A percentile compares a stretch with the other conserved stretches of the same genome.
Conservation (phyloP, 345 rosid genomes). For the Salix viminalis region DNA sequence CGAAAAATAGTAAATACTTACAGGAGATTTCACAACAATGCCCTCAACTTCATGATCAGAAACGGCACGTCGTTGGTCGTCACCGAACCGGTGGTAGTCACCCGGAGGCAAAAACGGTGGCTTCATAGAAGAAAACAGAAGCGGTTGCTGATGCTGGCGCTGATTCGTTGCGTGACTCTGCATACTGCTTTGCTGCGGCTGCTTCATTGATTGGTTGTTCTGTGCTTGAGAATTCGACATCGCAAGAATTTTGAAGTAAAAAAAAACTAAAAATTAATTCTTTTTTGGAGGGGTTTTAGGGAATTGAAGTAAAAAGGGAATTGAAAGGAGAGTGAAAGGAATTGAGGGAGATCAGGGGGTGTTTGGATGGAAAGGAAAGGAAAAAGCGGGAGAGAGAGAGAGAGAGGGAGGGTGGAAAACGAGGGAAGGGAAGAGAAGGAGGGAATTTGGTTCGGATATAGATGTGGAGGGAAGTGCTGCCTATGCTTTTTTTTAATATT, state of each 20-base stretch:
- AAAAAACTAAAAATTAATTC: constrained; percentile 4
- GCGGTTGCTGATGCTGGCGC: constrained; percentile 26
- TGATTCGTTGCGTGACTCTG: background rate
- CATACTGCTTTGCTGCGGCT: constrained; percentile 11
- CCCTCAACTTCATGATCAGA: constrained; percentile 57
- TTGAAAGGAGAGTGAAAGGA: constrained; percentile 12
- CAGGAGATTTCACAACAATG: constrained; percentile 59
- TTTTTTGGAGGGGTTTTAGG: background rate
- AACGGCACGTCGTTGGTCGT: constrained; percentile 24
- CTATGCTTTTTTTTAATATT: no score
- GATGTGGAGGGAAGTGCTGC: constrained; percentile 82
- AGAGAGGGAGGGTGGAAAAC: constrained; percentile 46
- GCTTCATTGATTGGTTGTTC: constrained; percentile 27
- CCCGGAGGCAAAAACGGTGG: constrained; percentile 63
- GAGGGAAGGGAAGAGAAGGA: constrained; percentile 52
- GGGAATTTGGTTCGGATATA: constrained; percentile 92
- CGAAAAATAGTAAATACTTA: constrained; percentile 29
- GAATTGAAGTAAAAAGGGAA: background rate
- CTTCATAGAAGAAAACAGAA: constrained; percentile 56
- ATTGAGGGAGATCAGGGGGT: constrained; percentile 22
- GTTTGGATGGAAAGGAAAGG: constrained; percentile 23
- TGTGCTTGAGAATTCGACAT: constrained; percentile 50
- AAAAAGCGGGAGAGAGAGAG: constrained; percentile 44
- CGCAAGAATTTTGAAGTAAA: background rate
- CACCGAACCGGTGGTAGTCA: constrained; percentile 68